Conservation (phyloP, 1,284 basidiomycete species). For the Ustilago hordei region DNA sequence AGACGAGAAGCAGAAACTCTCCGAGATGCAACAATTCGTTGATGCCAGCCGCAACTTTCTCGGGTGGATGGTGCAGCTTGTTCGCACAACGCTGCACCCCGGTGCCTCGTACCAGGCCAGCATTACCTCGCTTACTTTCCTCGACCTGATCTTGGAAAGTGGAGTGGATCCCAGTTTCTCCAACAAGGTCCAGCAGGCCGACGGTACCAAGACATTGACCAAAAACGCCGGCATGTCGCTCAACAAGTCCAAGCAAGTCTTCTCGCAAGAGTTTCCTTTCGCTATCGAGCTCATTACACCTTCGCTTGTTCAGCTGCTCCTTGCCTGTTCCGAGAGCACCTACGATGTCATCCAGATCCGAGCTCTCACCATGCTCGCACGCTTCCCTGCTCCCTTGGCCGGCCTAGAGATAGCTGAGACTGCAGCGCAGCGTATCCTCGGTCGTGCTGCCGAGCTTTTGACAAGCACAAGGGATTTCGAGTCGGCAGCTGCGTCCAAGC, state of each 20-base stretch:
- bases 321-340: constrained; percentile 58
- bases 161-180: constrained; percentile 46
- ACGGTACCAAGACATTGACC: constrained; percentile 23
- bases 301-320: constrained; percentile 49
- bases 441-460: constrained; percentile 46
- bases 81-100: constrained; percentile 54
- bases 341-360: constrained; percentile 60
- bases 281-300: constrained; percentile 34
- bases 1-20: constrained; percentile 41
- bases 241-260: constrained; percentile 57
- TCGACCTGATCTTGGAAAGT: constrained; percentile 56
- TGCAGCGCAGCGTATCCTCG: constrained; percentile 40
- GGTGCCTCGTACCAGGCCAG: constrained; percentile 62
- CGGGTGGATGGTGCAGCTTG: constrained; percentile 35
- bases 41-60: constrained; percentile 43
- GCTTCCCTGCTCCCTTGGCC: constrained; percentile 52
- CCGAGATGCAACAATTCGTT: constrained; percentile 18
- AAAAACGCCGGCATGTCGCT: constrained; percentile 54
- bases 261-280: constrained; percentile 48
- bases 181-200: constrained; percentile 14
- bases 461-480: constrained; percentile 58
- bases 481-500: constrained; percentile 51
- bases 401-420: constrained; percentile 36
- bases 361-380: constrained; percentile 50
- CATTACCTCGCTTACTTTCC: constrained; percentile 56